Evolutionary conservation across 441 rosid genomes (phyloP).

Genomic region (Mallotus repandus): DNA sequence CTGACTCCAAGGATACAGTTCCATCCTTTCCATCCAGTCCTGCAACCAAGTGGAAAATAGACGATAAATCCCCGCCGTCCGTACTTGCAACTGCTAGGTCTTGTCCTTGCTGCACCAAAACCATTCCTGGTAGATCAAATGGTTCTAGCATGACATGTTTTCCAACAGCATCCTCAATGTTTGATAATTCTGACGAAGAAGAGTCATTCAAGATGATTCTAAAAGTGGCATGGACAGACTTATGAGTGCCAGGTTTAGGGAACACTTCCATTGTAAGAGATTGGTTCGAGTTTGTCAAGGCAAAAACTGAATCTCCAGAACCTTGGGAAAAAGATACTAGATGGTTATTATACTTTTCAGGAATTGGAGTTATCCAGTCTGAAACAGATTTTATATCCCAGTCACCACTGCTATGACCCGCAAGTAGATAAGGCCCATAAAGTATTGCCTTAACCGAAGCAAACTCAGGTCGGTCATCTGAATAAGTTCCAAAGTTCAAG

Average conservation of each 20-base stretch:
- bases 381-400: slow-evolving; percentile 61
- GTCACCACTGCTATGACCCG: slow-evolving; percentile 60
- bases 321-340: slow-evolving; percentile 65
- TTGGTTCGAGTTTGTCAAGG: slow-evolving; percentile 54
- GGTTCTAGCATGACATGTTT: slow-evolving; percentile 71
- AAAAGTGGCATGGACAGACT: slow-evolving; percentile 65
- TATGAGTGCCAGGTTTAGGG: slow-evolving; percentile 56
- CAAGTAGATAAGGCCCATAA: slow-evolving; percentile 83
- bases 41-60: slow-evolving; percentile 49
- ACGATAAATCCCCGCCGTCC: slow-evolving; percentile 24
- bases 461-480: slow-evolving; percentile 78
- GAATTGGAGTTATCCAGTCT: slow-evolving; percentile 64
- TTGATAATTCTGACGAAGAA: slow-evolving; percentile 13
- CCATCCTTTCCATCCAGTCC: slow-evolving; percentile 67
- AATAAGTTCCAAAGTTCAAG: slow-evolving; percentile 15
- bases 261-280: slow-evolving; percentile 59
- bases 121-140: slow-evolving; percentile 77
- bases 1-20: slow-evolving; percentile 60
- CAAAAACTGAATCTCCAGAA: slow-evolving; percentile 45
- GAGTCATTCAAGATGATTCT: slow-evolving; percentile 44
- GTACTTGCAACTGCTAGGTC: slow-evolving; percentile 43
- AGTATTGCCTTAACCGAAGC: slow-evolving; percentile 77
- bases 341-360: slow-evolving; percentile 44
- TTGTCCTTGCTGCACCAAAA: slow-evolving; percentile 41
- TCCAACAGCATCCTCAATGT: slow-evolving; percentile 35